Evolutionary conservation across 176 grass and related monocot genomes (phyloP).

Genomic region (Hsuehochloa calcarea): DNA sequence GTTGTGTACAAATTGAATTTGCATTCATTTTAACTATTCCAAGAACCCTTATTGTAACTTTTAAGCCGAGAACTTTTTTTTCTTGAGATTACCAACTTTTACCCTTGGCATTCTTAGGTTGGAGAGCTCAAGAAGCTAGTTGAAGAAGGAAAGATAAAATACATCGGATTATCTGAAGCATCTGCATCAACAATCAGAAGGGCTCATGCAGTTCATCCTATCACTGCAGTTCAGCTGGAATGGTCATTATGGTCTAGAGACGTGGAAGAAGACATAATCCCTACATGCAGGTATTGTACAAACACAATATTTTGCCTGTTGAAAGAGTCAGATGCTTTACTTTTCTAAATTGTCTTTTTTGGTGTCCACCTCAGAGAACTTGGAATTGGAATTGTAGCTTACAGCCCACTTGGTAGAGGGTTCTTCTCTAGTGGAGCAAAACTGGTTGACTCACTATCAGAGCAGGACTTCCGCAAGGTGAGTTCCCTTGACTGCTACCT

Average conservation of each 20-base stretch:
- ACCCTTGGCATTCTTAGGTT: not conserved
- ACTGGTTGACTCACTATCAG: too few species aligned
- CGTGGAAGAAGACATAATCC: conserved; percentile 50
- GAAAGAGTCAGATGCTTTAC: too few species aligned
- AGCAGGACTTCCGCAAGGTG: conserved; percentile 47
- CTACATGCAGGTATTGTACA: conserved; percentile 27
- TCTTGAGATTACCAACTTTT: conserved; percentile 14
- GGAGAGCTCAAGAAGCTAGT: conserved; percentile 53
- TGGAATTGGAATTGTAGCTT: conserved; percentile 54
- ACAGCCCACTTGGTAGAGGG: conserved; percentile 33
- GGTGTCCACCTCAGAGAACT: conserved; percentile 9
- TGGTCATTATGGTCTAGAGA: conserved; percentile 32
- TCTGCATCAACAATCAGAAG: conserved; percentile 24
- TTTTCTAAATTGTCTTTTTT: too few species aligned
- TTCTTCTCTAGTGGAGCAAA: conserved; percentile 35
- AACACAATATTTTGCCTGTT: too few species aligned
- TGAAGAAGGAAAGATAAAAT: conserved; percentile 67
- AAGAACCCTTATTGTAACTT: too few species aligned
- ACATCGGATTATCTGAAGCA: conserved; percentile 64
- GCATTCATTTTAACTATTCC: too few species aligned
- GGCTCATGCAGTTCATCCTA: conserved; percentile 51
- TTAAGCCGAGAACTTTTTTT: too few species aligned
- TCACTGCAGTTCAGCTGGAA: conserved; percentile 21
- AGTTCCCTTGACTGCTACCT: too few species aligned
- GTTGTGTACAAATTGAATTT: too few species aligned